Evolutionary conservation across 371 early-diverging fungal genomes (phyloP), one percentile per base, ranked within the genome.

Genomic region (Massospora cicadina): DNA sequence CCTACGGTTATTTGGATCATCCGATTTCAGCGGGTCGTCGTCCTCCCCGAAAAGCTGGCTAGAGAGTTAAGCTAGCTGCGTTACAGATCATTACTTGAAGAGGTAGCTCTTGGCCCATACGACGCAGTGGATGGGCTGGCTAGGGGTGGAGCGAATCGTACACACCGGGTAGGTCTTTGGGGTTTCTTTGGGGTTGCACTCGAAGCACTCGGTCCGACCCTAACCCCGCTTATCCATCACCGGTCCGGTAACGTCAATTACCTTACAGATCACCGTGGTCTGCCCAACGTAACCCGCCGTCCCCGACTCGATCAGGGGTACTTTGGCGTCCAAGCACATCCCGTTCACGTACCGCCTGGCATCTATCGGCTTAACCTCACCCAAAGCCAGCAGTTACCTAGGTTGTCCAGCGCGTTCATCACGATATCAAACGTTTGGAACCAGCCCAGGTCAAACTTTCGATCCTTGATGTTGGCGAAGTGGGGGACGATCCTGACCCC

Each of bases 21-120:
- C 75, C 33, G 72, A 72, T 13, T 73, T 66, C 32, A 77, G 66
- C 24, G 76, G 74, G 13, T 83, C 83, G 23, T 85, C 86, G 17
- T 86, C 84, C 27, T 85, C 82, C 2, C 92, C 93, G 77, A 97
- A 95, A 30, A 95, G 79, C 71, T 89, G 83, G 30, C 81, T 87
- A 70, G 75, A 73, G 31, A 7, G 12, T 29, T 27, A 2, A 26
- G 31, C n/a, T 12, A 33, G 60, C 5, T 60, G 21, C 55, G 21
- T n/a, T 28, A n/a, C 28, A 27, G 54, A 26, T 7, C 54, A 54
- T 69, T 69, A 82, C 83, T 70, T 77, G 70, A 88, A 90, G 56
- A 97, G 76, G 71, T 88, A 96, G 66, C 84, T 87, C 74, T 98
- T 98, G 61, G 97, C 93, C 99, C 99, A 99, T 26, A 95, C 96